A percentile compares a stretch with the other conserved stretches of the same genome.
Conservation (phyloP, 2,329 filamentous ascomycete species). For the Cercospora sojina region DNA sequence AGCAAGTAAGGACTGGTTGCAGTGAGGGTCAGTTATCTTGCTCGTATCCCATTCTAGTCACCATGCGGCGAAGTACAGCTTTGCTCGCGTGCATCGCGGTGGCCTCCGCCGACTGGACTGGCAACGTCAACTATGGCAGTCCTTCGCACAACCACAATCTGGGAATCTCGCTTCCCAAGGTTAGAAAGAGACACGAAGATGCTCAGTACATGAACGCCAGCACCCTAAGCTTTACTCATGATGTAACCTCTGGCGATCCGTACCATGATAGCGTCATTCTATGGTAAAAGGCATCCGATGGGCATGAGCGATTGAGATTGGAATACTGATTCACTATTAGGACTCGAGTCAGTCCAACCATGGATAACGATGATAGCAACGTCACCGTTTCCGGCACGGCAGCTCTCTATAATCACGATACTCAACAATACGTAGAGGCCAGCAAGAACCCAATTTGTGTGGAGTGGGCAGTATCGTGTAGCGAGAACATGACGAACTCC, state of each 20-base stretch:
- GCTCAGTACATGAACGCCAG: constrained; percentile 45
- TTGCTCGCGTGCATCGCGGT: constrained; percentile 10
- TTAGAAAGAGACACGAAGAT: constrained; percentile 55
- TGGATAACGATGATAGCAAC: constrained; percentile 32
- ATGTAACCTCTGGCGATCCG: constrained; percentile 43
- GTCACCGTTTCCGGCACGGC: constrained; percentile 31
- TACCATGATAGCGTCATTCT: constrained; percentile 45
- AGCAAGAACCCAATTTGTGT: constrained; percentile 29
- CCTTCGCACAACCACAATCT: constrained; percentile 64
- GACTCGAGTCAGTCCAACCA: constrained; percentile 33
- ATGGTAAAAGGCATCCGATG: constrained; percentile 31
- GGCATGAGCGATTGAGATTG: background rate
- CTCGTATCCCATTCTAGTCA: background rate
- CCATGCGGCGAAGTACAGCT: background rate
- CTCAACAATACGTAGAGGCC: constrained; percentile 29
- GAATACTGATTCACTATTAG: background rate
- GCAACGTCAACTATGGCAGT: constrained; percentile 65
- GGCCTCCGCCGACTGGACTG: constrained; percentile 24
- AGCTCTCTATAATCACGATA: constrained; percentile 32
- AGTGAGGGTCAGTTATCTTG: background rate
- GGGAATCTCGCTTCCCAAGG: constrained; percentile 62
- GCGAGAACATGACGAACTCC: constrained; percentile 22
- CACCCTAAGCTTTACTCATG: constrained; percentile 62
- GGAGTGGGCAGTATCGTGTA: constrained; percentile 22
- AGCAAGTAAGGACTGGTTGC: background rate